A percentile compares a stretch with the other conserved stretches of the same genome.
phyloP scores from a whole-genome alignment of 805 yeast genomes.

The Dipodascus albidus region DNA sequence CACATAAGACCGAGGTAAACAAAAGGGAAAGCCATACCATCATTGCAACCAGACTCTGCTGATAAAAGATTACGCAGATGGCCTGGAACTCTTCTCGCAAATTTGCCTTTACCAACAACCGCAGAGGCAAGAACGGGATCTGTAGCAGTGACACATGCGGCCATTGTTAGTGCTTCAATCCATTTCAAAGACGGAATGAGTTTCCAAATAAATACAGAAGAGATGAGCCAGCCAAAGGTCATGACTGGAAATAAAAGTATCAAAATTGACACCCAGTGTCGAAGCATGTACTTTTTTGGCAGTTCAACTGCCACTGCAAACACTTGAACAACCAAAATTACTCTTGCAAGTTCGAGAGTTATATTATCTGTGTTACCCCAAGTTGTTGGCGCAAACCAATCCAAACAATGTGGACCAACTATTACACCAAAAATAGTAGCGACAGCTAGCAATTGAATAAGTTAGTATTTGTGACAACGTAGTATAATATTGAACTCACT shows the following conservation, averaged over 20 bases:
- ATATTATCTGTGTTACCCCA: slow-evolving; percentile 84
- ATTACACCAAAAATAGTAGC: slow-evolving; percentile 79
- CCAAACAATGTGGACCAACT: slow-evolving; percentile 75
- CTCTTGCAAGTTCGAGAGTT: slow-evolving; percentile 72
- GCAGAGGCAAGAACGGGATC: slow-evolving; percentile 95
- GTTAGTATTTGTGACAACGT: too few species aligned
- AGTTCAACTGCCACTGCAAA: slow-evolving; percentile 92
- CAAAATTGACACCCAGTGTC: slow-evolving; percentile 69
- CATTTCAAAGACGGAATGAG: slow-evolving; percentile 65
- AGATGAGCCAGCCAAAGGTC: slow-evolving; percentile 82
- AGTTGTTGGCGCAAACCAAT: slow-evolving; percentile 70
- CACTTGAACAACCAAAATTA: slow-evolving; percentile 76
- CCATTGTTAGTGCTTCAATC: slow-evolving; percentile 57
- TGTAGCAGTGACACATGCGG: slow-evolving; percentile 89
- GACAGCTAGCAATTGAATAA: slow-evolving; percentile 40
- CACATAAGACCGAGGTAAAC: slow-evolving; percentile 57
- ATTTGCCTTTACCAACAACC: slow-evolving; percentile 88
- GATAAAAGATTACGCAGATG: slow-evolving; percentile 73
- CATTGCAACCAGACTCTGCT: slow-evolving; percentile 86
- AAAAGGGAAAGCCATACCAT: slow-evolving; percentile 94
- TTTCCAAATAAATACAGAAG: slow-evolving; percentile 69
- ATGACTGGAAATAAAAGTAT: slow-evolving; percentile 73
- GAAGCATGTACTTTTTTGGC: slow-evolving; percentile 79
- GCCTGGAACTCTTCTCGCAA: slow-evolving; percentile 87
- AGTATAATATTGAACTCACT: slow-evolving; percentile 15